Percentiles rank a stretch among this genome's conserved stretches.
Evolutionary conservation across 2,329 filamentous ascomycete species (phyloP).

Genomic region (Pyrenophora teres): DNA sequence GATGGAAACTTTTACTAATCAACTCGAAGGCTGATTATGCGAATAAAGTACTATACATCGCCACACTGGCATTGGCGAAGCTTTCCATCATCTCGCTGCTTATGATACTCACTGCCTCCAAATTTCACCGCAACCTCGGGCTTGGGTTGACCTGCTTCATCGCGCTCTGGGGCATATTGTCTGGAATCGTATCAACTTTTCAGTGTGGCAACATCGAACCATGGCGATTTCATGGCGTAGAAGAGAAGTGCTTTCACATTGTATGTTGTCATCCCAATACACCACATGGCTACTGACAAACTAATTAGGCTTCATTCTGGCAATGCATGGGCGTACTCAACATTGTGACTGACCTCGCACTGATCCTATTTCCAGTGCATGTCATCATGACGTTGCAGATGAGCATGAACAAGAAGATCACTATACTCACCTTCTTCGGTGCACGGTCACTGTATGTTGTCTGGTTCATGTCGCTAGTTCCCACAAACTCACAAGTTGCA

Average conservation of each 20-base stretch:
- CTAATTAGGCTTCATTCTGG: constrained; percentile 36
- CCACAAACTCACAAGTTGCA: constrained; percentile 13
- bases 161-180: constrained; percentile 38
- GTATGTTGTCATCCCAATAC: constrained; percentile 19
- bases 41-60: constrained; percentile 42
- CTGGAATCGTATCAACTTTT: constrained; percentile 36
- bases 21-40: constrained; percentile 39
- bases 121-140: constrained; percentile 36
- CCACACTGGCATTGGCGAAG: constrained; percentile 42
- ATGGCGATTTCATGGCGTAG: constrained; percentile 29
- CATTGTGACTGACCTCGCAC: constrained; percentile 41
- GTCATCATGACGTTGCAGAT: constrained; percentile 44
- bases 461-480: too few relatives aligned
- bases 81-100: constrained; percentile 44
- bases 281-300: constrained; percentile 3
- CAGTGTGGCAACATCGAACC: constrained; percentile 38
- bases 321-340: constrained; percentile 37
- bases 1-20: not conserved
- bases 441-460: constrained; percentile 35
- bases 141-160: constrained; percentile 33
- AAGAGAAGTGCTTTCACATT: constrained; percentile 27
- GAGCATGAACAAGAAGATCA: constrained; percentile 40
- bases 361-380: constrained; percentile 43
- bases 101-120: constrained; percentile 40
- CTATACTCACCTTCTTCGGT: constrained; percentile 42